Percentiles rank a stretch among this genome's conserved stretches.
These are phyloP conservation scores for Sicyos baderoa DNA, from an alignment of 306 rosid species.

Conservation along the genomic window DNA sequence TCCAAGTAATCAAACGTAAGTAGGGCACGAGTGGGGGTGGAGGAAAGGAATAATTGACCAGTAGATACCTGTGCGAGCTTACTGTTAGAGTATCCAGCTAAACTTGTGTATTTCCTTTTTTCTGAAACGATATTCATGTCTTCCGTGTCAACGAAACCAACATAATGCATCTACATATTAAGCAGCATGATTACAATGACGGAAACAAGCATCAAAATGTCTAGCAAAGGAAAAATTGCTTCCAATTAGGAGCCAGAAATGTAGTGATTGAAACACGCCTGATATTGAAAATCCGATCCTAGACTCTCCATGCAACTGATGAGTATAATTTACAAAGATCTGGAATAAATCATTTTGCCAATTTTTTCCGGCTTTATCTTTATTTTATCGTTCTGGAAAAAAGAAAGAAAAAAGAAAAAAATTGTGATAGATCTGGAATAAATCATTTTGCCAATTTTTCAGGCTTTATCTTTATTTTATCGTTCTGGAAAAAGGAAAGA, in stretches of 20 bases:
- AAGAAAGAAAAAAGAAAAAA: background rate
- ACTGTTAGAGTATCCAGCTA: conserved; percentile 76
- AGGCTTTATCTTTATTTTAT: background rate
- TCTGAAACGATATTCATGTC: conserved; percentile 79
- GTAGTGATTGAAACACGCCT: background rate
- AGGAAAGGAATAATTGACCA: background rate
- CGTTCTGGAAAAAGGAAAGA: background rate
- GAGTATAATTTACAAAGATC: conserved; percentile 4
- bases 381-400: background rate
- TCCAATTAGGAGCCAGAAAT: background rate
- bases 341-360: conserved; percentile 5
- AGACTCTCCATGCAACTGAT: conserved; percentile 2
- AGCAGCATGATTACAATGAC: conserved; percentile 19
- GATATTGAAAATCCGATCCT: background rate
- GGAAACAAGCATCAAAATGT: conserved; percentile 8
- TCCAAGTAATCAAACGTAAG: conserved; percentile 11
- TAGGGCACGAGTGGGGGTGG: background rate
- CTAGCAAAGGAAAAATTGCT: background rate
- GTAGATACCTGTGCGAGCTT: conserved; percentile 78
- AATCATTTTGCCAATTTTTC: conserved; percentile 5
- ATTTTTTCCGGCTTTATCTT: conserved; percentile 1
- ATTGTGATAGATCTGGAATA: background rate
- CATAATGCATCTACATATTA: conserved; percentile 65
- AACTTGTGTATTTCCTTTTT: conserved; percentile 64
- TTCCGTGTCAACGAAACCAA: conserved; percentile 82